Percentiles rank a stretch among this genome's conserved stretches.
phyloP scores from a whole-genome alignment of 2,329 filamentous ascomycete species.

The Metarhizium robertsii region DNA sequence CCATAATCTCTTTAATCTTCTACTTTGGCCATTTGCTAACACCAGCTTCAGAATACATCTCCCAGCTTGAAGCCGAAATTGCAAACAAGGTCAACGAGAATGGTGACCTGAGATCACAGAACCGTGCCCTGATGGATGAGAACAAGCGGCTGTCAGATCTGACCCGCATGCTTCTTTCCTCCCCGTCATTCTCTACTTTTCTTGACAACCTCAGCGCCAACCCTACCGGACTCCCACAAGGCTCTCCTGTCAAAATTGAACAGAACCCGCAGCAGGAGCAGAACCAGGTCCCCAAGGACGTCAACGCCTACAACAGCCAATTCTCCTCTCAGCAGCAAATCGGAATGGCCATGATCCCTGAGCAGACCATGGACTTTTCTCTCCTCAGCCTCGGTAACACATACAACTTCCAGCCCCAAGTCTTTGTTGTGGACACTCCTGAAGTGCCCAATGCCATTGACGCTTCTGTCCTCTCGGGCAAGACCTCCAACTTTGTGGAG shows the following conservation, averaged over 20 bases:
- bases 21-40: not conserved
- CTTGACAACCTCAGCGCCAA: slow-evolving; percentile 61
- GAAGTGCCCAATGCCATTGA: slow-evolving; percentile 53
- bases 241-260: slow-evolving; percentile 27
- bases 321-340: slow-evolving; percentile 56
- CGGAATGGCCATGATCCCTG: slow-evolving; percentile 75
- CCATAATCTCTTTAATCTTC: not conserved
- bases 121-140: slow-evolving; percentile 73
- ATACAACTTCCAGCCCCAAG: slow-evolving; percentile 57
- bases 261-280: slow-evolving; percentile 29
- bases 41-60: slow-evolving; percentile 71
- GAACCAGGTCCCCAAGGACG: slow-evolving; percentile 53
- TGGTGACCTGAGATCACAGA: slow-evolving; percentile 70
- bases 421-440: slow-evolving; percentile 68
- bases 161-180: slow-evolving; percentile 72
- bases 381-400: slow-evolving; percentile 53
- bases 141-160: slow-evolving; percentile 72
- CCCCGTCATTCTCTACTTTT: slow-evolving; percentile 74
- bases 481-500: slow-evolving; percentile 48
- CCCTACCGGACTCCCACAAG: slow-evolving; percentile 34
- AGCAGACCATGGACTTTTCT: slow-evolving; percentile 66
- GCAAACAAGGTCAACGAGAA: slow-evolving; percentile 76
- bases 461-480: slow-evolving; percentile 58
- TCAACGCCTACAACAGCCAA: slow-evolving; percentile 49
- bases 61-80: slow-evolving; percentile 85